Evolutionary conservation across 768 basidiomycete species (phyloP).

Genomic region (Suillus subalutaceus): DNA sequence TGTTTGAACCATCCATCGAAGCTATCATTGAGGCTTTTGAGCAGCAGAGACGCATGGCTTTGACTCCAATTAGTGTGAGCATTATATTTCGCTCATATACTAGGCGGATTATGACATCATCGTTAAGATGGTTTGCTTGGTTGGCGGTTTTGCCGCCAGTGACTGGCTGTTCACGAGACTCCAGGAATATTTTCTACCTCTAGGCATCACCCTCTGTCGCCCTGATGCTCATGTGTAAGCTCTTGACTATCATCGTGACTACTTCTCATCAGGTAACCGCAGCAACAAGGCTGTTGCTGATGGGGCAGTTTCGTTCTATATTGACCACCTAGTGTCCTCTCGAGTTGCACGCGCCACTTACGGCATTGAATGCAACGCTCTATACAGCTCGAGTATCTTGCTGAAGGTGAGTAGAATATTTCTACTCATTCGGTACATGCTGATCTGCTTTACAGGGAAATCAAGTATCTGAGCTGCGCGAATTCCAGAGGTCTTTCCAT

Average conservation of each 20-base stretch:
- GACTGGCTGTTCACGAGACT: slow-evolving; percentile 48
- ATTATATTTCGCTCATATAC: background rate
- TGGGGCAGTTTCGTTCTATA: slow-evolving; percentile 41
- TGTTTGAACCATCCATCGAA: slow-evolving; percentile 48
- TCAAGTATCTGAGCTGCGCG: slow-evolving; percentile 12
- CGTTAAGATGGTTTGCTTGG: slow-evolving; percentile 43
- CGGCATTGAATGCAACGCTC: too few species aligned
- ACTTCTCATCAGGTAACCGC: background rate
- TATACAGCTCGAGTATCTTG: slow-evolving; percentile 32
- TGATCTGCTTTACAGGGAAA: slow-evolving; percentile 26
- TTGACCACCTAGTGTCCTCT: too few species aligned
- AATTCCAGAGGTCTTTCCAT: slow-evolving; percentile 10
- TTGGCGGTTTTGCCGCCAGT: slow-evolving; percentile 54
- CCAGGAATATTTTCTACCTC: slow-evolving; percentile 37
- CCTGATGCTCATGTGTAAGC: slow-evolving; percentile 55
- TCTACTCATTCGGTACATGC: slow-evolving; percentile 3
- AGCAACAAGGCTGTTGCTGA: slow-evolving; percentile 55
- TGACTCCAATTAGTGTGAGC: slow-evolving; percentile 31
- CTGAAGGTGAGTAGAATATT: slow-evolving; percentile 29
- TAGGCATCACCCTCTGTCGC: slow-evolving; percentile 44
- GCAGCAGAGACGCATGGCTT: slow-evolving; percentile 26
- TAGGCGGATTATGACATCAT: background rate
- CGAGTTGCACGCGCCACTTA: too few species aligned
- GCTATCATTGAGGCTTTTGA: slow-evolving; percentile 37
- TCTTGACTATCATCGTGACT: background rate